Evolutionary conservation across 345 rosid species (phyloP).

Genomic region (Aurinia saxatilis): DNA sequence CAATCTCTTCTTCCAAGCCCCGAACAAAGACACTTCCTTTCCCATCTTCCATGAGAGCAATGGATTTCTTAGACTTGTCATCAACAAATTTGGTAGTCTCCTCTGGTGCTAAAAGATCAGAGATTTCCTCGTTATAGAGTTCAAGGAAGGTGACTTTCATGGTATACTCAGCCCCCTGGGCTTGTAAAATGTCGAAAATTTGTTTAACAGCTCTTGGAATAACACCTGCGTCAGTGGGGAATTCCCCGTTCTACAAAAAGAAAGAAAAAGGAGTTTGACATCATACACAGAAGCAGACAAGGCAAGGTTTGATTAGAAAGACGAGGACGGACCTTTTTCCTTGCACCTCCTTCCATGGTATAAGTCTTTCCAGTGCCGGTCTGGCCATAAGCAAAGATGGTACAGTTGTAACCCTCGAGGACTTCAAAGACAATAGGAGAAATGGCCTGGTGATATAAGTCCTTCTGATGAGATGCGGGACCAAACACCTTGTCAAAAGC

Average conservation of each 20-base stretch:
- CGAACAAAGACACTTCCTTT: slow-evolving; percentile 97
- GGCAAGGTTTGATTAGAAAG: background rate
- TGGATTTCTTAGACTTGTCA: slow-evolving; percentile 88
- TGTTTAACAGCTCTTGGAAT: slow-evolving; percentile 94
- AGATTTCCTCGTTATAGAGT: slow-evolving; percentile 89
- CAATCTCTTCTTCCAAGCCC: slow-evolving; percentile 98
- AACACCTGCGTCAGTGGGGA: slow-evolving; percentile 94
- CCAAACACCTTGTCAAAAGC: slow-evolving; percentile 98
- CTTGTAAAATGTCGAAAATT: slow-evolving; percentile 83
- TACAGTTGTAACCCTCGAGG: slow-evolving; percentile 97
- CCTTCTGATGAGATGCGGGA: slow-evolving; percentile 81
- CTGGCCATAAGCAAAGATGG: slow-evolving; percentile 98
- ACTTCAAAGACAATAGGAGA: slow-evolving; percentile 93
- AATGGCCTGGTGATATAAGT: slow-evolving; percentile 77
- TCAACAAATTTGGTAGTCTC: slow-evolving; percentile 73
- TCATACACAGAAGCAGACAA: background rate
- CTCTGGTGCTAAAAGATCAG: slow-evolving; percentile 93
- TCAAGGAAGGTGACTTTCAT: slow-evolving; percentile 97
- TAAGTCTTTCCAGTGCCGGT: slow-evolving; percentile 98
- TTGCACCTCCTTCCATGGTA: slow-evolving; percentile 98
- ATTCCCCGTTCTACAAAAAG: slow-evolving; percentile 79
- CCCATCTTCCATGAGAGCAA: slow-evolving; percentile 98
- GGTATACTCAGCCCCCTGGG: slow-evolving; percentile 87
- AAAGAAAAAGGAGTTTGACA: no score
- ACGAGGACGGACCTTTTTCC: slow-evolving; percentile 62